Base-by-base conservation (phyloP, 225 moss, liverwort and hornwort species). In the Sphagnum tenellum region DNA sequence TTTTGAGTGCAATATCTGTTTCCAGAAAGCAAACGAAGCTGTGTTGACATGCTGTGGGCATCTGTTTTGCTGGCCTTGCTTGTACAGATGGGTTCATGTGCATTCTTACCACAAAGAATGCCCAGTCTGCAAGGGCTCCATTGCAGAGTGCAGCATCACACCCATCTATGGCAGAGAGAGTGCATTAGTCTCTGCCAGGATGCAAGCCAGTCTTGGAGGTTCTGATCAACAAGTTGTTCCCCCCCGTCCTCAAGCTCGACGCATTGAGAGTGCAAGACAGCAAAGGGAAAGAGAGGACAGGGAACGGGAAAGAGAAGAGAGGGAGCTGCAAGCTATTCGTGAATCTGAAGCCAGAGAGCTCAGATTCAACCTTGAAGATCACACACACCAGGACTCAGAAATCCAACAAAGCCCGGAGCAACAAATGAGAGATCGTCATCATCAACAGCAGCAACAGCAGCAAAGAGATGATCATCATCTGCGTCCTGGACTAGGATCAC, bases 1-100 rank as follows among this genome's bases (percentile, higher is more conserved):
- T 72, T 94, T 94, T 52, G 94, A 90, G 50, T 94, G 94, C 73
- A 90, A 89, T 51, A 90, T 90, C 49, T 94, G 94, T 56, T 87
- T 94, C 62, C 90, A 94, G 50, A 87, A 90, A 68, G 90, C 94
- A 8, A 87, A 89, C 44, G 89, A 90, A 67, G 81, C 90, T 4
- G 88, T 94, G 48, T 90, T 94, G 12, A 90, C 90, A 44, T 89
- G 90, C 53, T 94, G 90, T 70, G 90, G 89, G 3, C 90, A 94
- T 75, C 78, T 94, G 46, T 94, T 94, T 50, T 94, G 90, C 61
- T 94, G 94, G 89, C 80, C 94, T 12, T 94, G 94, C 61, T 70
- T 94, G 0, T 94, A 90, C 63, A 82, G 89, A 62, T 94, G 94
- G 94, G 72, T 94, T 54, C 89, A 94, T 62, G 80, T 91, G 47